Percentiles rank a stretch among this genome's conserved stretches.
These are phyloP conservation scores for Candida corydali DNA, from an alignment of 805 yeast genomes.

Conservation along the genomic window DNA sequence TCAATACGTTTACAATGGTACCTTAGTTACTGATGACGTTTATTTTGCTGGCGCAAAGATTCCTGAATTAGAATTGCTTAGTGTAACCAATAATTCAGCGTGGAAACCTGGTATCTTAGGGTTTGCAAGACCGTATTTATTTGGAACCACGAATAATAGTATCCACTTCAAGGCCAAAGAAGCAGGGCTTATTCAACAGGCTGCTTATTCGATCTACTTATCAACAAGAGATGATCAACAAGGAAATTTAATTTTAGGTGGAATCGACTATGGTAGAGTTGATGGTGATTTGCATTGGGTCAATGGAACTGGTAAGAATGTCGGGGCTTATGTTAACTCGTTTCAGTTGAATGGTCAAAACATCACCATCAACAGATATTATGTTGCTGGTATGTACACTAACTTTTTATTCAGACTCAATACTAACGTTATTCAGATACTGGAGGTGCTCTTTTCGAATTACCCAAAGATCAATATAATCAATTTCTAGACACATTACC, in stretches of 20 bases:
- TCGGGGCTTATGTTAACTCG: background rate
- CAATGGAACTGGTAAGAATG: background rate
- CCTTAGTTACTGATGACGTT: background rate
- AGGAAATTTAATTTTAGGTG: conserved; percentile 4
- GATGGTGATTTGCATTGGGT: conserved; percentile 1
- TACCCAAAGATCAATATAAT: background rate
- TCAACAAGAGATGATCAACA: background rate
- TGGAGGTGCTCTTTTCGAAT: background rate
- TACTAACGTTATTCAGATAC: conserved; percentile 4
- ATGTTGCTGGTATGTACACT: too few relatives aligned
- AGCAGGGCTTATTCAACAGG: conserved; percentile 1
- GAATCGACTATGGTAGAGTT: conserved; percentile 2
- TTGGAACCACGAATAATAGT: background rate
- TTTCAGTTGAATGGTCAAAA: conserved; percentile 1
- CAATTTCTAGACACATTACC: conserved; percentile 1
- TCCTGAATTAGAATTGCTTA: background rate
- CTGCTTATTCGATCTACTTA: background rate
- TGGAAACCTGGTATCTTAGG: background rate
- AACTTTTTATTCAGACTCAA: too few relatives aligned
- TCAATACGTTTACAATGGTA: background rate
- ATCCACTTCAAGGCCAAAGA: too few relatives aligned
- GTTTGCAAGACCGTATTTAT: background rate
- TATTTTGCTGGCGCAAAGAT: background rate
- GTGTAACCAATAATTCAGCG: background rate
- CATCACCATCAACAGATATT: background rate